A percentile compares a stretch with the other conserved stretches of the same genome.
Evolutionary conservation across 257 asterid species (phyloP).

Genomic region (Mentha longifolia): DNA sequence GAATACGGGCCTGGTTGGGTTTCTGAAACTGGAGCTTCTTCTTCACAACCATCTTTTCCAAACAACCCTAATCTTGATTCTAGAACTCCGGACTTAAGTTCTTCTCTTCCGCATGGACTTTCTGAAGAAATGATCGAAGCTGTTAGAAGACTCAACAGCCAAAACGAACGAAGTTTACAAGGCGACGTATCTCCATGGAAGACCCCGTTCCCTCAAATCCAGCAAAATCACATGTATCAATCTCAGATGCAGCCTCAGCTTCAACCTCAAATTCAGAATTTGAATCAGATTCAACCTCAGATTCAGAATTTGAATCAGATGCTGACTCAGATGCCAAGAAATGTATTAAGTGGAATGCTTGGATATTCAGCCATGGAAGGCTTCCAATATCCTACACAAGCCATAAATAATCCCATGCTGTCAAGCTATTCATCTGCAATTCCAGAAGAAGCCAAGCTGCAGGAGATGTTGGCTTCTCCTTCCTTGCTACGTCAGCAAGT

Average conservation of each 20-base stretch:
- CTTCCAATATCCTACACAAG: conserved; percentile 30
- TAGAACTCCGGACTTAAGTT: conserved; percentile 42
- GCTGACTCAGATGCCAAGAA: conserved; percentile 35
- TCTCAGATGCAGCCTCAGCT: conserved; percentile 18
- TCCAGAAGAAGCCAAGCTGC: background rate
- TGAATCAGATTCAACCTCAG: conserved; percentile 28
- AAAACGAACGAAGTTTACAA: conserved; percentile 47
- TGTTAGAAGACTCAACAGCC: conserved; percentile 59
- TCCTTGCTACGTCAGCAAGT: background rate
- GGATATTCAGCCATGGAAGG: conserved; percentile 41
- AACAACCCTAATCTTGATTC: conserved; percentile 38
- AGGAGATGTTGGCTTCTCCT: background rate
- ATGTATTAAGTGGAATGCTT: conserved; percentile 52
- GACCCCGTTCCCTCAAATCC: conserved; percentile 41
- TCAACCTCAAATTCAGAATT: background rate
- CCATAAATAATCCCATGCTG: conserved; percentile 5
- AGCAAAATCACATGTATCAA: conserved; percentile 49
- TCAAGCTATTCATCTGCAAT: conserved; percentile 30
- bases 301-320: background rate
- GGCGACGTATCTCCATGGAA: conserved; percentile 42
- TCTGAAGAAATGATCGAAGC: conserved; percentile 63
- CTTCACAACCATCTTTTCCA: conserved; percentile 37
- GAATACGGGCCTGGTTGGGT: conserved; percentile 97
- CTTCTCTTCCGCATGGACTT: conserved; percentile 40
- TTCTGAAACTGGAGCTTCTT: conserved; percentile 55